phyloP scores from a whole-genome alignment of 2,329 filamentous ascomycete species.

The Aspergillus ruber region DNA sequence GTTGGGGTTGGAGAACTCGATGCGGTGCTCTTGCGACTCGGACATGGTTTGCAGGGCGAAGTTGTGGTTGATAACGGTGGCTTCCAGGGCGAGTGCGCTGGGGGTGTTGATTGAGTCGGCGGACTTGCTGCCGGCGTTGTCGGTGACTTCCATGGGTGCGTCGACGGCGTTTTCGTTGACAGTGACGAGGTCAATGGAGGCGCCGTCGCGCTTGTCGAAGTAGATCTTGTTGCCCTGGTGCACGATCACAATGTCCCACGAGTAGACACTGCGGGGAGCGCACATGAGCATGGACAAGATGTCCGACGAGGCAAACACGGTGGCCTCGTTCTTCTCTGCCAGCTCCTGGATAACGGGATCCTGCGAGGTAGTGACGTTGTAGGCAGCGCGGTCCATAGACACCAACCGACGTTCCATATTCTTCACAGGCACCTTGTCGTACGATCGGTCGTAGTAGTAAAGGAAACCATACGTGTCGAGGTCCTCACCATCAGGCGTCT shows the following conservation, averaged over 20 bases:
- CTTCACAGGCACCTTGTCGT: constrained; percentile 90
- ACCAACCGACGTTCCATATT: constrained; percentile 79
- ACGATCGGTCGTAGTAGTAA: constrained; percentile 94
- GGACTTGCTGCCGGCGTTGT: constrained; percentile 60
- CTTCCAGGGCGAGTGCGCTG: constrained; percentile 86
- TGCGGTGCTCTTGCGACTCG: constrained; percentile 71
- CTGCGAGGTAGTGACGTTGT: constrained; percentile 95
- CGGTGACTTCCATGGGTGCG: constrained; percentile 81
- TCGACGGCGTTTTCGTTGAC: constrained; percentile 99
- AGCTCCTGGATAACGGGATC: constrained; percentile 97
- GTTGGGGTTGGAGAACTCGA: constrained; percentile 81
- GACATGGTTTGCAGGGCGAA: constrained; percentile 92
- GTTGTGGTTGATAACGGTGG: constrained; percentile 99
- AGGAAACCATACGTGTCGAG: constrained; percentile 94
- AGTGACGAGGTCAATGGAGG: constrained; percentile 91
- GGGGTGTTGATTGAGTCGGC: constrained; percentile 85
- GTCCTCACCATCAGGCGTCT: constrained; percentile 91
- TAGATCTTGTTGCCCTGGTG: constrained; percentile 94
- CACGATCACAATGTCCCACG: constrained; percentile 94
- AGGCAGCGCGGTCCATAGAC: constrained; percentile 86
- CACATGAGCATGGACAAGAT: constrained; percentile 99
- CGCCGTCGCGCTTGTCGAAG: constrained; percentile 96
- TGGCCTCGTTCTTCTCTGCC: constrained; percentile 90
- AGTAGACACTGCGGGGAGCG: constrained; percentile 90
- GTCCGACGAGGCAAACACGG: constrained; percentile 93